These are phyloP conservation scores for Pseudovirgaria hyperparasitica DNA, from an alignment of 2,329 filamentous ascomycete genomes.

Conservation along the genomic window DNA sequence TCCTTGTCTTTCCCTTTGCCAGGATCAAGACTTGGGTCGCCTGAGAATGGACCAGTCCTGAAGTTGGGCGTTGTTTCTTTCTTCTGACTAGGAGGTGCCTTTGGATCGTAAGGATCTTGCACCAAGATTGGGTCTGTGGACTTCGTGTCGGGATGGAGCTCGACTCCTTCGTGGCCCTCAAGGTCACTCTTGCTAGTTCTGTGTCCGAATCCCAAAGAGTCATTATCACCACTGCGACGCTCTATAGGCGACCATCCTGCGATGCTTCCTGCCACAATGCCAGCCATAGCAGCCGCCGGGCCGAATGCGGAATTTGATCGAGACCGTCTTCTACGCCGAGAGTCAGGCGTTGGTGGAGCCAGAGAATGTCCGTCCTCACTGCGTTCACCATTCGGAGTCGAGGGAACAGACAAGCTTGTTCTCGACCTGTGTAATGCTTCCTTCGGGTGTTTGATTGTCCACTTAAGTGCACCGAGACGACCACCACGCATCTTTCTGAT, in stretches of 20 bases:
- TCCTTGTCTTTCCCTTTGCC: conserved; percentile 1
- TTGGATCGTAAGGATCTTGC: conserved; percentile 25
- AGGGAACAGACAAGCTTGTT: conserved; percentile 51
- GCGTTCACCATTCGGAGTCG: conserved; percentile 47
- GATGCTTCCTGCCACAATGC: conserved; percentile 64
- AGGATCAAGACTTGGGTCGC: conserved; percentile 20
- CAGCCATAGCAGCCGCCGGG: conserved; percentile 70
- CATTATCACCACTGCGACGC: conserved; percentile 29
- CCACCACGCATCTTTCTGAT: conserved; percentile 71
- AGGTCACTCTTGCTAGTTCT: conserved; percentile 24
- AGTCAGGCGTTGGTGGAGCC: conserved; percentile 38
- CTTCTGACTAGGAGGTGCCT: conserved; percentile 31
- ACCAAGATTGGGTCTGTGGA: conserved; percentile 34
- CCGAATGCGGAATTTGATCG: conserved; percentile 61
- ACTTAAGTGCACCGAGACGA: conserved; percentile 68
- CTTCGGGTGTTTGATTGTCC: conserved; percentile 62
- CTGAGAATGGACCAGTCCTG: conserved; percentile 27
- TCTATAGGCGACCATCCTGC: conserved; percentile 66
- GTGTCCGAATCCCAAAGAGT: conserved; percentile 25
- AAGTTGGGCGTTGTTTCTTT: conserved; percentile 32
- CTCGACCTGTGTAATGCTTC: conserved; percentile 52
- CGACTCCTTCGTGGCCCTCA: conserved; percentile 30
- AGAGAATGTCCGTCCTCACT: conserved; percentile 17
- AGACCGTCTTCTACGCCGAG: conserved; percentile 49
- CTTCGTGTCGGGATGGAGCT: conserved; percentile 37